Percentiles rank a stretch among this genome's conserved stretches.
These are phyloP conservation scores for Phytophthora foliorum DNA, from an alignment of 352 stramenopile species.

Conservation along the genomic window DNA sequence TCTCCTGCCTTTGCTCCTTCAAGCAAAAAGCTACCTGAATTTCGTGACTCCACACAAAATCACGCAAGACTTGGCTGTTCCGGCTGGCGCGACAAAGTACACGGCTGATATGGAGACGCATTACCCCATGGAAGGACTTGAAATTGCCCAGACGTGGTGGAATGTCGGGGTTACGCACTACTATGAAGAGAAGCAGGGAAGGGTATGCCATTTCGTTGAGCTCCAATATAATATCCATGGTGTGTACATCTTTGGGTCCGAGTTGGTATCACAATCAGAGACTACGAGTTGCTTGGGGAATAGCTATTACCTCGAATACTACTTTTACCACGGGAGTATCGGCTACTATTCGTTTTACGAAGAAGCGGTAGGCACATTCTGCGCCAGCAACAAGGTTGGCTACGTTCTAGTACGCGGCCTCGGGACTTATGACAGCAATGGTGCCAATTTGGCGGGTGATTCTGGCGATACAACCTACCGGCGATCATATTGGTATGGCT, in stretches of 20 bases:
- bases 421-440: slow-evolving; percentile 21
- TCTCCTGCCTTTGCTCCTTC: slow-evolving; percentile 15
- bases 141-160: slow-evolving; percentile 26
- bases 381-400: slow-evolving; percentile 11
- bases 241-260: slow-evolving; percentile 7
- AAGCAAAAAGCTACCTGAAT: slow-evolving; percentile 18
- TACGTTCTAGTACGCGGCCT: slow-evolving; percentile 21
- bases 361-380: slow-evolving; percentile 20
- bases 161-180: slow-evolving; percentile 26
- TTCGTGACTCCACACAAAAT: slow-evolving; percentile 21
- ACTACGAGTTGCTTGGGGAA: neutral
- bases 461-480: slow-evolving; percentile 4
- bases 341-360: slow-evolving; percentile 23
- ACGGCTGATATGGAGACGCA: slow-evolving; percentile 1
- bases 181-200: neutral
- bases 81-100: neutral
- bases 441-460: slow-evolving; percentile 6
- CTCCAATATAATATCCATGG: slow-evolving; percentile 20
- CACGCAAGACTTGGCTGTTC: slow-evolving; percentile 12
- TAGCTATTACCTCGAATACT: slow-evolving; percentile 25
- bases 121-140: slow-evolving; percentile 19
- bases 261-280: neutral
- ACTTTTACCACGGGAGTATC: slow-evolving; percentile 19
- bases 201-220: slow-evolving; percentile 27
- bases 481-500: slow-evolving; percentile 16